Conservation (phyloP, 2,329 filamentous ascomycete genomes). For the Xylariaceae sp. region DNA sequence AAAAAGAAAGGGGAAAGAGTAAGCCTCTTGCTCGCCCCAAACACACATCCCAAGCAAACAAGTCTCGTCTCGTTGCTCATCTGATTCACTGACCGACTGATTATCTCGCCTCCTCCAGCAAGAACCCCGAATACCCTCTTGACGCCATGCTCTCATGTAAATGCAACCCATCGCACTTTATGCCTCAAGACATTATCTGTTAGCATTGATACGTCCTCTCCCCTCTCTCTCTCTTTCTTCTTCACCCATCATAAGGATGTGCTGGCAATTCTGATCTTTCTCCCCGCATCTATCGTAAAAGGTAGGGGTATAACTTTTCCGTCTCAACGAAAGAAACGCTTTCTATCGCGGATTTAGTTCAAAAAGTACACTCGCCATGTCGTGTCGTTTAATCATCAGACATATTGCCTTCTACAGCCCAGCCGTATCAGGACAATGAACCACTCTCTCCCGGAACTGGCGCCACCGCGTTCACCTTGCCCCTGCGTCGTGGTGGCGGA, state of each 20-base stretch:
- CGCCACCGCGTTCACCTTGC: conserved; percentile 34
- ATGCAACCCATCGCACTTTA: background rate
- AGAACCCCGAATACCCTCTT: background rate
- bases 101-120: background rate
- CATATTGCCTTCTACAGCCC: background rate
- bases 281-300: background rate
- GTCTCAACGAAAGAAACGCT: background rate
- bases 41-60: background rate
- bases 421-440: background rate
- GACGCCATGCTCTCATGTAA: conserved; percentile 6
- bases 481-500: conserved; percentile 40
- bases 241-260: background rate
- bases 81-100: background rate
- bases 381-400: background rate
- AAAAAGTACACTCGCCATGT: background rate
- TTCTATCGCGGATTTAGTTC: background rate
- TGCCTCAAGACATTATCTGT: background rate
- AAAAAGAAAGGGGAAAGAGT: background rate
- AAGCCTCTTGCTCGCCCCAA: background rate
- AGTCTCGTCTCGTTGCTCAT: background rate
- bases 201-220: background rate
- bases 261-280: background rate
- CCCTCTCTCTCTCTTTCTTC: background rate
- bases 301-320: background rate
- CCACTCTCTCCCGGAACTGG: conserved; percentile 21